phyloP scores from a whole-genome alignment of 495 filamentous ascomycete genomes.

The Tuber umbilicatum region DNA sequence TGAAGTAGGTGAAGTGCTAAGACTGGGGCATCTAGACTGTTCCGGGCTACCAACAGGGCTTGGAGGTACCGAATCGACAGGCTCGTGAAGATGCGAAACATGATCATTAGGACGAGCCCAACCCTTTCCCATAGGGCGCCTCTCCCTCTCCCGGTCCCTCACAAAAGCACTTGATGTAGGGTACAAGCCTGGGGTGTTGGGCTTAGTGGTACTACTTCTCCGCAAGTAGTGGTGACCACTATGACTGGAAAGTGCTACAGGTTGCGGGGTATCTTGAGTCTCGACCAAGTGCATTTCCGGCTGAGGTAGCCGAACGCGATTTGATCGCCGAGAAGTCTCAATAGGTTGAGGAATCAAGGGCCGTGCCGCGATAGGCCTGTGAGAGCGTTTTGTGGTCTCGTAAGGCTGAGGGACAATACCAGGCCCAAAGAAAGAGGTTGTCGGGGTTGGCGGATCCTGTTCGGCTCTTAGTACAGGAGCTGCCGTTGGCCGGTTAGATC shows the following conservation, averaged over 20 bases:
- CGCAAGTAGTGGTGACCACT: constrained; percentile 31
- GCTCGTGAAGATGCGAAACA: constrained; percentile 41
- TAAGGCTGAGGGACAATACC: constrained; percentile 30
- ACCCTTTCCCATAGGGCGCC: constrained; percentile 29
- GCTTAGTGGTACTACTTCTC: constrained; percentile 33
- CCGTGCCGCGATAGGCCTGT: constrained; percentile 37
- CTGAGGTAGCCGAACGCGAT: constrained; percentile 34
- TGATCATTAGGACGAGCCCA: constrained; percentile 37
- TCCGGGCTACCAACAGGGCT: constrained; percentile 35
- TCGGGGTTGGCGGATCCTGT: constrained; percentile 36
- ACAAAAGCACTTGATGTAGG: constrained; percentile 29
- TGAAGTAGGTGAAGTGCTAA: constrained; percentile 40
- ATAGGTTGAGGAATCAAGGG: constrained; percentile 37
- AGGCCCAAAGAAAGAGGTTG: constrained; percentile 37
- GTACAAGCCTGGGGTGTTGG: constrained; percentile 26
- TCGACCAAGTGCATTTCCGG: constrained; percentile 38
- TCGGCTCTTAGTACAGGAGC: constrained; percentile 32
- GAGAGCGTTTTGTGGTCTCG: constrained; percentile 34
- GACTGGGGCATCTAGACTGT: constrained; percentile 36
- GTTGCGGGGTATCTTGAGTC: constrained; percentile 31
- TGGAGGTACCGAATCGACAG: constrained; percentile 39
- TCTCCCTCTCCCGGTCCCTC: constrained; percentile 33
- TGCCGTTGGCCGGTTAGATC: constrained; percentile 35
- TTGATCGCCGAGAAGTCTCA: constrained; percentile 41
- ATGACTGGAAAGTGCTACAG: constrained; percentile 38